Evolutionary conservation across 2,329 filamentous ascomycete species (phyloP), one percentile per base, ranked within the genome.

Genomic region (Fusarium staphyleae): DNA sequence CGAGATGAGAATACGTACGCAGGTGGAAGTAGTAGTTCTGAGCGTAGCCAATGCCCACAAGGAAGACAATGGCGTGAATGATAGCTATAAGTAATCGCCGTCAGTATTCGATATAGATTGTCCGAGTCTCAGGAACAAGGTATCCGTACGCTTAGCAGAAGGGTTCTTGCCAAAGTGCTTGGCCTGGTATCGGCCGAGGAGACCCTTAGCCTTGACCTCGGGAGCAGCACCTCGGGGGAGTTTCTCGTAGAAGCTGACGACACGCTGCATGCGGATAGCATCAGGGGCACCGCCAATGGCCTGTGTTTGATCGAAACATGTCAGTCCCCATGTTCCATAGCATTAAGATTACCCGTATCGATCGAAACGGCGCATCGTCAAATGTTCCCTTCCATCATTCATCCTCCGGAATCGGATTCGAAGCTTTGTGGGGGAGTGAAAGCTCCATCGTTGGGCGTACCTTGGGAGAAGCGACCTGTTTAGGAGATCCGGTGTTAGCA

Each of bases 11-110:
- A 86, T 48, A 87, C 91, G 78, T 87, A 99, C 95, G 91, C 72
- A 99, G 85, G 81, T 99, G 96, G 90, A 96, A 98, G 86, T 99
- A 98, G 88, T 99, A 99, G 82, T 96, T 93, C 81, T 98, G 91
- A 70, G 89, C 90, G 79, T 99, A 99, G 71, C 95, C 93, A 68
- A 98, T 74, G 65, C 86, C 78, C 65, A 96, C 79, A 60, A 99
- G 80, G 73, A 86, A 81, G 68, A 84, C 87, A 70, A 99, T 88
- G 69, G 87, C 83, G 78, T 99, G 95, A 70, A 96, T 82, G 72
- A 99, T 85, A 63, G 95, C 95, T 99, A 42, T 52, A 49, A 72
- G 67, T 60, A 55, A 60, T 44, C 28, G 52, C 33, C 43, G 60
- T 55, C 54, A 55, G 52, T 42, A 57, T 67, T 16, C n/a, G 30